Conservation (phyloP, 257 asterid species). For the Solanum gandarillasii region DNA sequence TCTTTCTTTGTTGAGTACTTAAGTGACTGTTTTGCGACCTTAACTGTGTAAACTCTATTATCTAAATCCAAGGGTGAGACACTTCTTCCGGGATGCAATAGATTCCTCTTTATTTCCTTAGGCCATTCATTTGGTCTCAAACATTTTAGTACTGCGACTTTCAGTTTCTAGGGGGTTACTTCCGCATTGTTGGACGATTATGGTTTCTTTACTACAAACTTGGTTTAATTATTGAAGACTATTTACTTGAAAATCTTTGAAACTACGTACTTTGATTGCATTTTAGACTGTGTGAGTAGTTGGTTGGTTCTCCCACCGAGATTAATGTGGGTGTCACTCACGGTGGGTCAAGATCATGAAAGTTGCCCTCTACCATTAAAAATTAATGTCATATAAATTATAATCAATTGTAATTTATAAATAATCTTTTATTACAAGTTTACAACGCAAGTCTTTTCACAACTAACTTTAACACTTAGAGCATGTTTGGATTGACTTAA, state of each 20-base stretch:
- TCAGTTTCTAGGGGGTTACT: neutral
- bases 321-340: neutral
- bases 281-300: neutral
- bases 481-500: neutral
- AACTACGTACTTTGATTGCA: neutral
- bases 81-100: neutral
- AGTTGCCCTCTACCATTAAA: neutral
- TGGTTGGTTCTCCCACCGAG: neutral
- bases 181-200: neutral
- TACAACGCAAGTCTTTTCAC: neutral
- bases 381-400: neutral
- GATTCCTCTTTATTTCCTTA: too few species aligned
- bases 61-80: neutral
- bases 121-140: neutral
- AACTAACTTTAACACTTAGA: neutral
- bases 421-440: neutral
- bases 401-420: neutral
- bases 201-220: neutral
- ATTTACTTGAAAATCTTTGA: neutral
- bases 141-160: neutral
- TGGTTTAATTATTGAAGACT: neutral
- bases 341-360: neutral
- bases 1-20: too few species aligned
- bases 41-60: neutral
- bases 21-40: neutral